A percentile compares a stretch with the other conserved stretches of the same genome.
These are phyloP conservation scores for Adansonia gregorii DNA, from an alignment of 441 rosid genomes.

Conservation along the genomic window DNA sequence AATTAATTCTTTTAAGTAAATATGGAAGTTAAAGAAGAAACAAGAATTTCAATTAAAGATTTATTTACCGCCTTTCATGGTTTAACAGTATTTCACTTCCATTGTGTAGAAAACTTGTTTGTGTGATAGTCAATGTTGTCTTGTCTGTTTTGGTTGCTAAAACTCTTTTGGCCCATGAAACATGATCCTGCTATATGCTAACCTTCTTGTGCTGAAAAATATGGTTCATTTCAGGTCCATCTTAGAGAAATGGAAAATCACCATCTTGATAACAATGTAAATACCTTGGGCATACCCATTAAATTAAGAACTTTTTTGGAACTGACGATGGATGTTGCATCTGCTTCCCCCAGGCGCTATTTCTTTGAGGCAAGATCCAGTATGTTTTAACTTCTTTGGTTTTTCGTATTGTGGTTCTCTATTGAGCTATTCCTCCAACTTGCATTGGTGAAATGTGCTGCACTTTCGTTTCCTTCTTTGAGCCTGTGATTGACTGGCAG, in stretches of 20 bases:
- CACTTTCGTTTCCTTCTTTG: not conserved
- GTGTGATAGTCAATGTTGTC: not conserved
- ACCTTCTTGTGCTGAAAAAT: conserved; percentile 16
- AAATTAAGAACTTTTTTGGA: conserved; percentile 74
- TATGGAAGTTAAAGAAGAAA: not conserved
- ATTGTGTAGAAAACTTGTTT: not conserved
- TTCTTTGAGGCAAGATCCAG: conserved; percentile 86
- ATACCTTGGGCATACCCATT: conserved; percentile 49
- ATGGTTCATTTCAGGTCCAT: conserved; percentile 55
- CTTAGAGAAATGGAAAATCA: conserved; percentile 48
- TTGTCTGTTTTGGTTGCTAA: not conserved
- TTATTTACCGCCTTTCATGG: not conserved
- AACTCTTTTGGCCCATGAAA: not conserved
- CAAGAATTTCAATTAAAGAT: not conserved
- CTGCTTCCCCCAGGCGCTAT: conserved; percentile 94
- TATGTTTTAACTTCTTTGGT: conserved; percentile 36
- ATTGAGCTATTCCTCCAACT: conserved; percentile 3
- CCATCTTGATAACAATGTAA: conserved; percentile 25
- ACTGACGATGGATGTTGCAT: conserved; percentile 89
- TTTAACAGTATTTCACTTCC: not conserved
- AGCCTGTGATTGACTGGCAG: not conserved
- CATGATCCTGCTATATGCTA: conserved; percentile 18
- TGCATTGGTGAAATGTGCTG: not conserved
- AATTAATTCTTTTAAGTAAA: conserved; percentile 1
- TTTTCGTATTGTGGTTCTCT: not conserved